A percentile compares a stretch with the other conserved stretches of the same genome.
Conservation (phyloP, 495 filamentous ascomycete species). For the Aspergillus heteromorphus region DNA sequence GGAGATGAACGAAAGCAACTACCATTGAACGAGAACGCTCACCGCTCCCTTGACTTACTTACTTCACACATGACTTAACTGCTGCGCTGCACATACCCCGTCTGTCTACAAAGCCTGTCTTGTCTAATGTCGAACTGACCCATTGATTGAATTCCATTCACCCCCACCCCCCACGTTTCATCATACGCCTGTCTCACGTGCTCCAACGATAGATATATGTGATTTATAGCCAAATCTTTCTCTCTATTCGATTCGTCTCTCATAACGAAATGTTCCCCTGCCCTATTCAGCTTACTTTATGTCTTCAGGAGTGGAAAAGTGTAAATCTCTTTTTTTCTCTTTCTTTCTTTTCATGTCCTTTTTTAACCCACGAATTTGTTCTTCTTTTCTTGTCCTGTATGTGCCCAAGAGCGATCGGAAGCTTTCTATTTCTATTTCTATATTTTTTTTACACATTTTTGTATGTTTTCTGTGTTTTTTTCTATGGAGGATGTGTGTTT, state of each 20-base stretch:
- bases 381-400: not conserved
- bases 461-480: no score
- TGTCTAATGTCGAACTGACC: constrained; percentile 11
- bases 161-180: constrained; percentile 2
- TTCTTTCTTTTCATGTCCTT: not conserved
- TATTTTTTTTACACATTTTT: no score
- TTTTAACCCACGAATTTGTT: no score
- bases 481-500: no score
- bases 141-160: not conserved
- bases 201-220: constrained; percentile 23
- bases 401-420: no score
- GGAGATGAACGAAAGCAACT: constrained; percentile 1
- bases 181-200: constrained; percentile 17
- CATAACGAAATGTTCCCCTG: constrained; percentile 7
- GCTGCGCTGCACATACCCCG: constrained; percentile 10
- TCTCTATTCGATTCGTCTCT: constrained; percentile 7
- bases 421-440: no score
- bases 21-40: constrained; percentile 1
- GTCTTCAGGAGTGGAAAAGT: constrained; percentile 14
- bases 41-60: not conserved
- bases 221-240: constrained; percentile 13
- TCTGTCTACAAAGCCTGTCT: constrained; percentile 3
- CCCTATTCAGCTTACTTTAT: constrained; percentile 14
- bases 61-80: constrained; percentile 1
- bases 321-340: constrained; percentile 1